A percentile compares a stretch with the other conserved stretches of the same genome.
Evolutionary conservation across 225 moss, liverwort and hornwort genomes (phyloP).

Genomic region (Rhytidiadelphus loreus): DNA sequence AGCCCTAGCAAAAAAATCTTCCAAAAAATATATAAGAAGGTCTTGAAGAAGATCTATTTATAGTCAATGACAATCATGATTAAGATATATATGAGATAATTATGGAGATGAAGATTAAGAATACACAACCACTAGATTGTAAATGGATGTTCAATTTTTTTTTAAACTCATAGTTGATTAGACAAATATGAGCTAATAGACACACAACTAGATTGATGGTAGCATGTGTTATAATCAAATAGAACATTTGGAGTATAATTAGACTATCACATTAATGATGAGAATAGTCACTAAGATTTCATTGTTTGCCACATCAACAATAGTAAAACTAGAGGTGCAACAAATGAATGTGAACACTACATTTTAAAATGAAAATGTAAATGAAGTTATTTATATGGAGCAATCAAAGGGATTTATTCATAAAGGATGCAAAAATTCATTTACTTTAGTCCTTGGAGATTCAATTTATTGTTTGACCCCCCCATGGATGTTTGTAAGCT

Average conservation of each 20-base stretch:
- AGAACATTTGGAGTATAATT: not conserved
- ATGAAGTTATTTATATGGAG: no score
- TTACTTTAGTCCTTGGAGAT: rapidly evolving
- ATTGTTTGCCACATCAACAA: not conserved
- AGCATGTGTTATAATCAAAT: not conserved
- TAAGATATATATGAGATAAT: not conserved
- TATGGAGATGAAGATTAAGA: not conserved
- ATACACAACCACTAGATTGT: not conserved
- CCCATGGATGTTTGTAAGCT: no score
- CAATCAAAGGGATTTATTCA: not conserved
- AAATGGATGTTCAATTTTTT: not conserved
- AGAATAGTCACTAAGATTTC: not conserved
- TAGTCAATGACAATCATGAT: not conserved
- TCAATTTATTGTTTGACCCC: not conserved
- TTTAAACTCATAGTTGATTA: not conserved
- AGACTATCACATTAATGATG: not conserved
- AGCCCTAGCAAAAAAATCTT: not conserved
- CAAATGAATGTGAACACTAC: not conserved
- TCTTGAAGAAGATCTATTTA: not conserved
- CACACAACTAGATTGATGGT: not conserved
- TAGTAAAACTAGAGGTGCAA: not conserved
- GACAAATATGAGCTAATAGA: not conserved
- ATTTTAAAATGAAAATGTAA: not conserved
- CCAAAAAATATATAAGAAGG: not conserved
- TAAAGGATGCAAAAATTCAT: not conserved